Base-by-base conservation (phyloP, 179 eudicot species). In the Beta lomatogona region DNA sequence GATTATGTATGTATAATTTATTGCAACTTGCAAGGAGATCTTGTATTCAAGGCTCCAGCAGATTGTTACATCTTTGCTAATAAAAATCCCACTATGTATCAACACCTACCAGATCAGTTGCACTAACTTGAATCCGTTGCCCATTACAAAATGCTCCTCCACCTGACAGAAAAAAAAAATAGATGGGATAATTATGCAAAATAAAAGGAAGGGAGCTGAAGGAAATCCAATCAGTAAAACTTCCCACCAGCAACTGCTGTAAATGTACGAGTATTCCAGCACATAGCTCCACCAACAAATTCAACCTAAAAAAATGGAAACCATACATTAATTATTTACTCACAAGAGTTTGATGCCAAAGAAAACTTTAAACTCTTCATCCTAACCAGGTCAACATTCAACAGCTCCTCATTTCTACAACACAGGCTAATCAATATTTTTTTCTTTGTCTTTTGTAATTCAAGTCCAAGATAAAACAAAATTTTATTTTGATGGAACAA, bases 231-330 rank as follows among this genome's bases (percentile, higher is more conserved):
- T 79, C 57, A 77, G 48, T 59, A 79, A 68, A 77, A 68, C 41
- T 71, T 72, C 88, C 77, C 85, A 96, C 99, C 99, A 78, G 98
- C 88, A 86, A 86, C 90, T 79, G 99, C 99, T 82, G 96, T 89
- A 84, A 96, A 96, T 80, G 89, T 91, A 66, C 99, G 97, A 78
- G 99, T 94, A 82, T 92, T 93, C 99, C 99, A 96, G 82, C 98
- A 94, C 91, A 90, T 88, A 78, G 97, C 91, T 53, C 99, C 99
- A 68, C 99, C 99, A 71, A 96, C 99, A 91, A 96, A 96, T 84
- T 96, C 99, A 71, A 96, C 99, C 99, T 89, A 81, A 78, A 90
- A 72, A 72, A 83, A 36, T 15, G 53, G 36, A 78, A 36, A 69
- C 76, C 64, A 48, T 63, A 68, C 13, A 9, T 57, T 55, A 63